Evolutionary conservation across 2,329 filamentous ascomycete species (phyloP).

Genomic region (Fusarium hainanense): DNA sequence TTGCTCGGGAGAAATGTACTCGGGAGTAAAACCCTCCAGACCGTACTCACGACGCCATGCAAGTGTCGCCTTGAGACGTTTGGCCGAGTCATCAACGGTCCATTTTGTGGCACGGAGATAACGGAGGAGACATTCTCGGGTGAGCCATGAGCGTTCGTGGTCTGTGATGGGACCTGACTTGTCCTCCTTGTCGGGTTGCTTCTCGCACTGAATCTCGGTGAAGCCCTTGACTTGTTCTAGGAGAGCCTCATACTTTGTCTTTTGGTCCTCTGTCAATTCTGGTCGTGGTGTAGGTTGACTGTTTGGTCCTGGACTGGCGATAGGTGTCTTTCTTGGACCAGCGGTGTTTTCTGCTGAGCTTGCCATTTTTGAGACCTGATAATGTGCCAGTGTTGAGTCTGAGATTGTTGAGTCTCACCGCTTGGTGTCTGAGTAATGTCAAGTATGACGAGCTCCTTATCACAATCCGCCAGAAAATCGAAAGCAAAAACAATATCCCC

Average conservation of each 20-base stretch:
- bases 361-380: conserved; percentile 32
- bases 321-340: conserved; percentile 62
- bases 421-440: conserved; percentile 26
- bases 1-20: conserved; percentile 93
- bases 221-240: conserved; percentile 77
- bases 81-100: conserved; percentile 78
- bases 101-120: conserved; percentile 96
- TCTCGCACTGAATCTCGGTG: conserved; percentile 70
- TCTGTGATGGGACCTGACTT: conserved; percentile 76
- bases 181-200: conserved; percentile 58
- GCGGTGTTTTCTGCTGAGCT: conserved; percentile 33
- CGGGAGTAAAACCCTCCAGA: conserved; percentile 79
- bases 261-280: conserved; percentile 78
- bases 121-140: conserved; percentile 88
- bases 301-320: conserved; percentile 66
- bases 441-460: conserved; percentile 10
- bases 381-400: conserved; percentile 6
- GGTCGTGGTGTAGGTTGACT: conserved; percentile 67
- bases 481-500: too few species aligned
- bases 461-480: not conserved
- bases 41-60: conserved; percentile 93
- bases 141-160: conserved; percentile 88
- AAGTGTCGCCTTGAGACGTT: conserved; percentile 83
- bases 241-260: conserved; percentile 82
- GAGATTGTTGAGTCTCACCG: conserved; percentile 32